These are phyloP conservation scores for Cucumis sativus DNA, from an alignment of 306 rosid genomes.

Conservation along the genomic window DNA sequence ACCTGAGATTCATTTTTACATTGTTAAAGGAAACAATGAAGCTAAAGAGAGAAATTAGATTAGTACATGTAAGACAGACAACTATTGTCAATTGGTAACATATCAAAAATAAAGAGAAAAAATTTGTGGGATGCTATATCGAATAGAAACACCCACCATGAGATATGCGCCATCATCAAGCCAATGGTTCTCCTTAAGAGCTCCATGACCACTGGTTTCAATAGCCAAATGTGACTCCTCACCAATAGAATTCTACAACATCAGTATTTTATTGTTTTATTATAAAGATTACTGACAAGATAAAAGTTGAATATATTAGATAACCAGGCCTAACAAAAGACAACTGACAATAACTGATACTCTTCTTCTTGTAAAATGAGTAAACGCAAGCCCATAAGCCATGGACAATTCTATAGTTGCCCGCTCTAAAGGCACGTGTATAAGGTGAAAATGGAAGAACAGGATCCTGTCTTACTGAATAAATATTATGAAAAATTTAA, in stretches of 20 bases:
- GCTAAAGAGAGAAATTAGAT: not conserved
- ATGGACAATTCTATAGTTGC: not conserved
- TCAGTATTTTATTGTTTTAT: not conserved
- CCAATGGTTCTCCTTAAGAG: conserved; percentile 97
- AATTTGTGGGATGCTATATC: not conserved
- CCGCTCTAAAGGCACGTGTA: not conserved
- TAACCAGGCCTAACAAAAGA: not conserved
- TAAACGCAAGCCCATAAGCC: not conserved
- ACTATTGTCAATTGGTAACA: not conserved
- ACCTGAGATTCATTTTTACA: conserved; percentile 40
- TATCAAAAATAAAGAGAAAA: not conserved
- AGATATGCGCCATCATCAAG: conserved; percentile 96
- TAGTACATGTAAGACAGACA: not conserved
- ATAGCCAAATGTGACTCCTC: conserved; percentile 95
- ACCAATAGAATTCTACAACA: conserved; percentile 55
- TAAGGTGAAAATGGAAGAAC: not conserved
- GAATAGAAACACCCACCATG: conserved; percentile 48
- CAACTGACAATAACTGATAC: not conserved
- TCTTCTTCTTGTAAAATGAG: not conserved
- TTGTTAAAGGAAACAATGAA: not conserved
- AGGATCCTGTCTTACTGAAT: not conserved
- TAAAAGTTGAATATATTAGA: not conserved
- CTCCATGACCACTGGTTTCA: conserved; percentile 99
- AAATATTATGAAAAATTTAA: not conserved
- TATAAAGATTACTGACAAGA: not conserved